Conservation (phyloP, 768 basidiomycete species). For the Astraeus odoratus region DNA sequence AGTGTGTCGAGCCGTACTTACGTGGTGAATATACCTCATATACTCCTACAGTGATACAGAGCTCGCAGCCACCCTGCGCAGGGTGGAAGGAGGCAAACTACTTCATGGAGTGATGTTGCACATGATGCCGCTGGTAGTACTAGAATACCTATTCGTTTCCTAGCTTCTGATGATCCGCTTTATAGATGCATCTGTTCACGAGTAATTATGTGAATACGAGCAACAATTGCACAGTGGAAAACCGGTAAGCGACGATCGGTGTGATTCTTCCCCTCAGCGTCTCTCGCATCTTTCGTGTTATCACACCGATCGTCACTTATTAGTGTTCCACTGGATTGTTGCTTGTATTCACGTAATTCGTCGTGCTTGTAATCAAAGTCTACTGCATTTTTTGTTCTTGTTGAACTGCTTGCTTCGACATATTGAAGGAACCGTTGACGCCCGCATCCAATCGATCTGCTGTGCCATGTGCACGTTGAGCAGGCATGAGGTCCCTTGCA, state of each 20-base stretch:
- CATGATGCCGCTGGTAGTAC: slow-evolving; percentile 71
- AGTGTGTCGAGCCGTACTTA: slow-evolving; percentile 42
- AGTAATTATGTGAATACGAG: too few species aligned
- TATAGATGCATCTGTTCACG: too few species aligned
- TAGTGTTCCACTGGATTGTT: too few species aligned
- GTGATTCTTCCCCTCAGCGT: too few species aligned
- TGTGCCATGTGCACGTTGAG: slow-evolving; percentile 79
- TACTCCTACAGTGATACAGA: slow-evolving; percentile 70
- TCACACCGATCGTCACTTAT: too few species aligned
- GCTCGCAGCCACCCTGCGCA: slow-evolving; percentile 61
- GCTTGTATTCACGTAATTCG: too few species aligned
- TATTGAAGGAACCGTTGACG: slow-evolving; percentile 39
- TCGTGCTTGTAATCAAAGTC: too few species aligned
- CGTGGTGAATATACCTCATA: not conserved
- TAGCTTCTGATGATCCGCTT: not conserved
- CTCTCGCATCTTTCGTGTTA: too few species aligned
- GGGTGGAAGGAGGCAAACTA: slow-evolving; percentile 67
- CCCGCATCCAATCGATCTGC: slow-evolving; percentile 71
- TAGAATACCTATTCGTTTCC: not conserved
- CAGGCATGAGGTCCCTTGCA: slow-evolving; percentile 81
- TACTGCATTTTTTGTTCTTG: slow-evolving; percentile 51
- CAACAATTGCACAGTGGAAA: too few species aligned
- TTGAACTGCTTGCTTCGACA: slow-evolving; percentile 46
- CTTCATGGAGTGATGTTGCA: slow-evolving; percentile 60
- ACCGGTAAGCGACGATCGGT: too few species aligned